Base-by-base conservation (phyloP, 371 early-diverging fungal genomes). In the Apophysomyces trapeziformis region DNA sequence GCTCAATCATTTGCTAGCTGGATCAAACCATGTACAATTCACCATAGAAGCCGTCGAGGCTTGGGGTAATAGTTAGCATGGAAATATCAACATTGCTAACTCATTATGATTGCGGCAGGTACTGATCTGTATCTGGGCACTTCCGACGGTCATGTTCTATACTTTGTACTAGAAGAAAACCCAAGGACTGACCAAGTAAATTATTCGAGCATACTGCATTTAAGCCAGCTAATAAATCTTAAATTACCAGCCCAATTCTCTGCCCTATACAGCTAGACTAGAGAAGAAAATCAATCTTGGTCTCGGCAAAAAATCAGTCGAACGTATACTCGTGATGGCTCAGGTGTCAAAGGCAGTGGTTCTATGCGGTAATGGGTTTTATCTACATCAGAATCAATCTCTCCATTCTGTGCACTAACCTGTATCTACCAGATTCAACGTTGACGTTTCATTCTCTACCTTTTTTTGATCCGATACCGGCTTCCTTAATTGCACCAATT, bases 41-140 rank as follows among this genome's bases (percentile, higher is more conserved):
- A 56, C 74, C 7, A 66, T 83, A 16, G 86, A 87, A 32, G 69
- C 88, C 6, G 76, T 86, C 57, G 88, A 83, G 47, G 85, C 79
- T 43, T 87, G 84, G 83, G 88, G 88, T 87, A 76, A 57, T 26
- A 50, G 21, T 39, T 44, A 38, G 26, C 64, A 16, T 54, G 38
- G 14, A 18, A 14, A 50, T 58, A 61, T 62, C 9, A 16, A 26
- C 9, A 21, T 8, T 9, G 4, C 21, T 50, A 21, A 5, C 54
- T 7, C 8, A 16, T 26, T 18, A 21, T 26, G 8, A 50, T 50
- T 11, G 8, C 21, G 7, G 50, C 62, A 91, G 91, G 86, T 57
- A 87, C 82, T 63, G 79, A 88, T 58, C 75, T 93, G 16, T 92
- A 90, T 59, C 70, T 92, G 43, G 93, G 92, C 7, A 91, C 92